Evolutionary conservation across 2,329 filamentous ascomycete species (phyloP), one percentile per base, ranked within the genome.

Genomic region (Hymenoscyphus scutula): DNA sequence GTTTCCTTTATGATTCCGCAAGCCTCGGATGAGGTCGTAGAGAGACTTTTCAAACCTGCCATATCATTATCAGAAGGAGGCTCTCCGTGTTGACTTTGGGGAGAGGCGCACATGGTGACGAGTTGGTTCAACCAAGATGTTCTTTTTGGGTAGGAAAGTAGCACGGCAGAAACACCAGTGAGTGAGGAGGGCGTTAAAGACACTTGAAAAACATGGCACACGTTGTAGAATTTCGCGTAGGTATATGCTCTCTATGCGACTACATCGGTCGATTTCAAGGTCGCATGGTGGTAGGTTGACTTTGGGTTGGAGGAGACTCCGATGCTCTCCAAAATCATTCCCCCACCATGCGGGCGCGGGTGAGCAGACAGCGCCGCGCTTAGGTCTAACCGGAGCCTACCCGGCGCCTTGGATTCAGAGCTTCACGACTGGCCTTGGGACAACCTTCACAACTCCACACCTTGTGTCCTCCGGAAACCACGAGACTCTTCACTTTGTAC

Each of bases 1-100:
- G 74, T 89, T 90, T 71, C 94, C 94, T 77, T 97, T 97, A 80
- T 98, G 93, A 76, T 94, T 95, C 69, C 95, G 89, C 74, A 99
- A 82, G 72, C 95, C 95, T 78, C 93, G 87, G 73, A 99, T 99
- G 82, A 99, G 93, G 86, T 98, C 94, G 78, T 97, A 97, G 23
- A 99, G 86, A 51, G 95, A 97, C 79, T 99, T 99, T 78, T 99
- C 95, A 80, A 99, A 99, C 95, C 93, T 98, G 54, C 6, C 13
- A 62, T 19, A 58, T 30, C 15, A 51, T 32, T 54, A 37, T 58
- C 30, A 58, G 45, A 62, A 8, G 29, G 17, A 23, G 17, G 23
- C 27, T 51, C 56, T 38, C 25, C 13, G 48, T 29, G 55, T 6
- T 48, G 48, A 25, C 58, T 38, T 58, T 45, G 53, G 53, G 57